Percentiles rank a stretch among this genome's conserved stretches.
Evolutionary conservation across 176 grass and related monocot genomes (phyloP).

Genomic region (Hordeum marinum): DNA sequence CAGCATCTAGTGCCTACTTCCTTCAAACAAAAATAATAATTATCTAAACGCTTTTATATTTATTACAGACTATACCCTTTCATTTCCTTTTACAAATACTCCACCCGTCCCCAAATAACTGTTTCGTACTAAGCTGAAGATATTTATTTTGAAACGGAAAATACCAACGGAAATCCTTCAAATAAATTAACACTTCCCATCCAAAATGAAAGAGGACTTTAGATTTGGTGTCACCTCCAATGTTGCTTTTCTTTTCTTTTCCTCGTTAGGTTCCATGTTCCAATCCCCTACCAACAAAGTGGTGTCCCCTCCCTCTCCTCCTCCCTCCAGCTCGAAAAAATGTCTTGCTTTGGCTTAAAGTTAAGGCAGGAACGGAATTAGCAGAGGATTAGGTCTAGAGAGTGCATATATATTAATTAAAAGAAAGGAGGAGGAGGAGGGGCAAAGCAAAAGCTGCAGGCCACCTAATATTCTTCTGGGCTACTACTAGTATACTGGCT

Average conservation of each 20-base stretch:
- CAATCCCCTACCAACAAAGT: slow-evolving; percentile 35
- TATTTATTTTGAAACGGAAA: too few relatives aligned
- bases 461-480: slow-evolving; percentile 40
- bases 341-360: slow-evolving; percentile 43
- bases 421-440: neutral
- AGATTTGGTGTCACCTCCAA: neutral
- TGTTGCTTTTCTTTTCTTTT: neutral
- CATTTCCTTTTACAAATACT: too few relatives aligned
- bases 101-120: too few relatives aligned
- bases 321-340: slow-evolving; percentile 27
- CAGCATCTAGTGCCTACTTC: too few relatives aligned
- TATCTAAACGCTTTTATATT: too few relatives aligned
- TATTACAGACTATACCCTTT: too few relatives aligned
- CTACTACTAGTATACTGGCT: neutral
- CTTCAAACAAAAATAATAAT: too few relatives aligned
- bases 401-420: slow-evolving; percentile 21
- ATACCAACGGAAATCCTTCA: neutral
- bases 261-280: slow-evolving; percentile 42
- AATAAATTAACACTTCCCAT: neutral
- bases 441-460: slow-evolving; percentile 36
- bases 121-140: too few relatives aligned
- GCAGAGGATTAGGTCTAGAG: neutral
- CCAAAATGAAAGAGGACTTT: neutral
- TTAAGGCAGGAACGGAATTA: neutral
- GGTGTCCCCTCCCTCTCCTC: slow-evolving; percentile 20